phyloP scores from a whole-genome alignment of 345 rosid species.

The Fremontodendron californicum region DNA sequence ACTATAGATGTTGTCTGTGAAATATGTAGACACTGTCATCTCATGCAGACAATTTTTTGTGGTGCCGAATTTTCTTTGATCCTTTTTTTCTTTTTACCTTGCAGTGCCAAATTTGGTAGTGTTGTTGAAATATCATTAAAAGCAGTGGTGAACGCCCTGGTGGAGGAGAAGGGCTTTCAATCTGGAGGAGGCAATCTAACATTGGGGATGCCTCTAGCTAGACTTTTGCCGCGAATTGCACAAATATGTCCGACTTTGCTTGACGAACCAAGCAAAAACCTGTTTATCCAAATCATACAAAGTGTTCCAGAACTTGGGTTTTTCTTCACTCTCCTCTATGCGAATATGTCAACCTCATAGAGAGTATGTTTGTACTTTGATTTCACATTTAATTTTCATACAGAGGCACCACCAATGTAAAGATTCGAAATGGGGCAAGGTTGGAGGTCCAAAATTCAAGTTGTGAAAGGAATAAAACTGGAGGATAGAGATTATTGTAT shows the following conservation, averaged over 20 bases:
- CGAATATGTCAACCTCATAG: constrained; percentile 55
- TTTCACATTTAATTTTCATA: constrained; percentile 19
- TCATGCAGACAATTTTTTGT: background rate
- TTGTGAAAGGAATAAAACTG: constrained; percentile 14
- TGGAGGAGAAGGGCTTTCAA: constrained; percentile 53
- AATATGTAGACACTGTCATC: background rate
- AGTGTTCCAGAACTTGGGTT: constrained; percentile 62
- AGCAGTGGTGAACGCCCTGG: constrained; percentile 44
- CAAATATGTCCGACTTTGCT: constrained; percentile 49
- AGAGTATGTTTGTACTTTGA: constrained; percentile 9
- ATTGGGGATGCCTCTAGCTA: constrained; percentile 68
- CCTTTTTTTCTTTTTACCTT: background rate
- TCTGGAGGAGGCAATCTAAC: constrained; percentile 34
- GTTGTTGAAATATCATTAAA: constrained; percentile 60
- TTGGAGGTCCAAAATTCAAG: constrained; percentile 6
- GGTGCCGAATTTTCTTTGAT: background rate
- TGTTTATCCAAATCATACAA: constrained; percentile 48
- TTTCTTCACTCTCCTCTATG: constrained; percentile 80
- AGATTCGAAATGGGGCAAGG: constrained; percentile 11
- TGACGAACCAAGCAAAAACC: constrained; percentile 58
- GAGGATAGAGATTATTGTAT: constrained; percentile 8
- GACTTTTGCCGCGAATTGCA: constrained; percentile 68
- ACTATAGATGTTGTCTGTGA: background rate
- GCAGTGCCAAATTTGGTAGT: constrained; percentile 71
- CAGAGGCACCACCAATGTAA: constrained; percentile 3